These are phyloP conservation scores for Aspergillus novoparasiticus DNA, from an alignment of 2,329 filamentous ascomycete genomes.

Conservation along the genomic window DNA sequence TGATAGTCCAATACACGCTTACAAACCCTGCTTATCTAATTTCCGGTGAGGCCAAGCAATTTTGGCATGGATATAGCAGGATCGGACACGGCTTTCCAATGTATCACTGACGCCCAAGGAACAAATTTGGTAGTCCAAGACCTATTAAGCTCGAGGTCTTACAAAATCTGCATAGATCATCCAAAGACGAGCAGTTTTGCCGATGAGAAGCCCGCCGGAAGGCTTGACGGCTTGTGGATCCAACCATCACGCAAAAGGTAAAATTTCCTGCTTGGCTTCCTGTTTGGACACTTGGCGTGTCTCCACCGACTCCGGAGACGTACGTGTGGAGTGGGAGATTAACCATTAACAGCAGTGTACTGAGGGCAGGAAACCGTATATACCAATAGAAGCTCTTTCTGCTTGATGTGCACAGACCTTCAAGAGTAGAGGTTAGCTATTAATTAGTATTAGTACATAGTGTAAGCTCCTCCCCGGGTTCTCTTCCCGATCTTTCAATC, in stretches of 20 bases:
- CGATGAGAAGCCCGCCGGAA: background rate
- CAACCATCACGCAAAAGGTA: background rate
- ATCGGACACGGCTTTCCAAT: background rate
- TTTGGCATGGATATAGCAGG: background rate
- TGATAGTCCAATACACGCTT: background rate
- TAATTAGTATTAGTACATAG: background rate
- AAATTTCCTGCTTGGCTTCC: conserved; percentile 1
- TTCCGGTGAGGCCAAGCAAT: background rate
- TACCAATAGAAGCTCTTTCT: background rate
- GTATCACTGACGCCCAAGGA: too few species aligned
- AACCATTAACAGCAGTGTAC: background rate
- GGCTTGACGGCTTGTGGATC: background rate
- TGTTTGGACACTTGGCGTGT: background rate
- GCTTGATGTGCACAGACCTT: background rate
- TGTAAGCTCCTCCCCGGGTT: background rate
- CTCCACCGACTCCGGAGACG: background rate
- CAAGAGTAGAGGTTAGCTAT: background rate
- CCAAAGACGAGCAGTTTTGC: background rate
- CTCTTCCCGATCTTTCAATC: background rate
- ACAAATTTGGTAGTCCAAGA: background rate
- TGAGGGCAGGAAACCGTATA: background rate
- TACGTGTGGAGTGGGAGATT: too few species aligned
- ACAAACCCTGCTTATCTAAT: background rate
- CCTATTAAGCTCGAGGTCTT: background rate
- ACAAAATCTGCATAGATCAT: background rate